Conservation (phyloP, 352 stramenopile genomes). For the Globisporangium ultimum region DNA sequence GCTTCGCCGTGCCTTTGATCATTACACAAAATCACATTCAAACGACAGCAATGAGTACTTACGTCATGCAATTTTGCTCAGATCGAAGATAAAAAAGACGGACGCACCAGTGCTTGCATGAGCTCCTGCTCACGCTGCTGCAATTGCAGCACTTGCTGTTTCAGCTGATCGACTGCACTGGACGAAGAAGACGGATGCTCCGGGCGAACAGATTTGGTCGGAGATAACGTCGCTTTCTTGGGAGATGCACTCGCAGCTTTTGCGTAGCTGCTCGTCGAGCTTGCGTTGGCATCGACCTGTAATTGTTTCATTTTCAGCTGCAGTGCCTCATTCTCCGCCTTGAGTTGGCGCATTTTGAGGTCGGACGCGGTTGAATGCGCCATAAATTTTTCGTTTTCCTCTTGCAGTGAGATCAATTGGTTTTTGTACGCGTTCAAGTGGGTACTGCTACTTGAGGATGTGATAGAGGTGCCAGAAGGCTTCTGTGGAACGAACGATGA, state of each 20-base stretch:
- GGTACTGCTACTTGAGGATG: conserved; percentile 4
- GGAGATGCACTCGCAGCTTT: neutral
- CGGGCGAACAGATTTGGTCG: conserved; percentile 10
- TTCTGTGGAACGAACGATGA: neutral
- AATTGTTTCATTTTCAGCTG: conserved; percentile 20
- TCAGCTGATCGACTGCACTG: conserved; percentile 31
- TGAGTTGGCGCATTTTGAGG: conserved; percentile 28
- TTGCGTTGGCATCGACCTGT: neutral
- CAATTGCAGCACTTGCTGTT: conserved; percentile 60
- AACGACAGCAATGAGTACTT: neutral
- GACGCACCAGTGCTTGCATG: conserved; percentile 72
- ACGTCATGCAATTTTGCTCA: neutral
- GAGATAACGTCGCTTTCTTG: conserved; percentile 13
- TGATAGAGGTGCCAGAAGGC: conserved; percentile 1
- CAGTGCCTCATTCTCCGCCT: conserved; percentile 46
- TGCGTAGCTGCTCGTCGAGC: neutral
- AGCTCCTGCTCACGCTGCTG: conserved; percentile 79
- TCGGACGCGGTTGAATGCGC: conserved; percentile 24
- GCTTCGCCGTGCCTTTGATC: conserved; percentile 42
- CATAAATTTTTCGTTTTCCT: conserved; percentile 60
- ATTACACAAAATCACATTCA: neutral
- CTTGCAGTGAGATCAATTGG: conserved; percentile 52
- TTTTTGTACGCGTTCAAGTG: conserved; percentile 36
- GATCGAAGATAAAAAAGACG: neutral
- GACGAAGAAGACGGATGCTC: neutral